phyloP scores from a whole-genome alignment of 129 eudicot species.

The Centaurea solstitialis region DNA sequence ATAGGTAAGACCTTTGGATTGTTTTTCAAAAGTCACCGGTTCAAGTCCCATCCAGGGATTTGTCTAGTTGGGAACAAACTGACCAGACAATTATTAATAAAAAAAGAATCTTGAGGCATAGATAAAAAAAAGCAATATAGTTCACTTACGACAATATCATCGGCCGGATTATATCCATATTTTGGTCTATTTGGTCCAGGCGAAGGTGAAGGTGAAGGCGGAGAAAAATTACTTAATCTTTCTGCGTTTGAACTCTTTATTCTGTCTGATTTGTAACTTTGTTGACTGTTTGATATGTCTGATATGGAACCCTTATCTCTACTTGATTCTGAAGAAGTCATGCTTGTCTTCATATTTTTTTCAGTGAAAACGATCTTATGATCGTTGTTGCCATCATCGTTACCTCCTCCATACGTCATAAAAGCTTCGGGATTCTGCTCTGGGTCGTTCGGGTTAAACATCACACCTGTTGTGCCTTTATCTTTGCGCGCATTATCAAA shows the following conservation, averaged over 20 bases:
- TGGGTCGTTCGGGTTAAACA: conserved; percentile 76
- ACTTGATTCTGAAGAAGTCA: conserved; percentile 28
- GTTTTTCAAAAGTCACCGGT: background rate
- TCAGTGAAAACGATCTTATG: conserved; percentile 3
- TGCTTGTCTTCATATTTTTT: conserved; percentile 25
- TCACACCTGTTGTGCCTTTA: conserved; percentile 40
- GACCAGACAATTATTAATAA: background rate
- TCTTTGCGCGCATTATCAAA: conserved; percentile 70
- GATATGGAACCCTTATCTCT: conserved; percentile 35
- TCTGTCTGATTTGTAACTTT: conserved; percentile 27
- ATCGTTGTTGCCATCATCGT: conserved; percentile 4
- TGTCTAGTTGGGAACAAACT: background rate
- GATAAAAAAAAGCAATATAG: background rate
- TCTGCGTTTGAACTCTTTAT: conserved; percentile 28
- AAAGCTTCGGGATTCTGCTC: conserved; percentile 77
- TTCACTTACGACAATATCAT: conserved; percentile 53
- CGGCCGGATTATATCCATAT: conserved; percentile 42
- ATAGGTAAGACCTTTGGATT: background rate
- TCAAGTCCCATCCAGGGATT: background rate
- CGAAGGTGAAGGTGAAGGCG: conserved; percentile 55
- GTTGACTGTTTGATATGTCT: conserved; percentile 28
- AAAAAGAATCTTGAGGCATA: background rate
- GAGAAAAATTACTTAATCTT: conserved; percentile 25
- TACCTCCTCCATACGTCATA: conserved; percentile 30
- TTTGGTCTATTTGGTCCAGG: conserved; percentile 42